Evolutionary conservation across 2,329 filamentous ascomycete genomes (phyloP).

Genomic region (Fusarium foetens): DNA sequence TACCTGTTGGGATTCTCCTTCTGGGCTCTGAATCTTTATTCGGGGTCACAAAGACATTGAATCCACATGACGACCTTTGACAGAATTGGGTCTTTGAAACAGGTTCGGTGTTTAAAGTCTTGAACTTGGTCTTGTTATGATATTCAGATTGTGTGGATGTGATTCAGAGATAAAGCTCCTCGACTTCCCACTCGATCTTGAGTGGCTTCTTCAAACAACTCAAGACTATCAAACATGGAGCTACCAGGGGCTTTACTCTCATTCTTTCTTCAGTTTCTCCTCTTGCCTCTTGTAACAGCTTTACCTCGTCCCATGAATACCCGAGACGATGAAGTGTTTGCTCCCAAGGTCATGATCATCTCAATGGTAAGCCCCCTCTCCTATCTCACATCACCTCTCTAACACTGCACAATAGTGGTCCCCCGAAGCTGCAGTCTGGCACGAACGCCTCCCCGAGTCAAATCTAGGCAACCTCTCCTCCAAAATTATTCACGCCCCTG

Average conservation of each 20-base stretch:
- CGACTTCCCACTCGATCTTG: not conserved
- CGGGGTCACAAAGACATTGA: slow-evolving; percentile 39
- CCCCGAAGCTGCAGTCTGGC: slow-evolving; percentile 71
- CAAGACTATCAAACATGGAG: slow-evolving; percentile 17
- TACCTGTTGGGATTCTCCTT: slow-evolving; percentile 4
- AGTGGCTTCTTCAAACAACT: not conserved
- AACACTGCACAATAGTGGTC: slow-evolving; percentile 60
- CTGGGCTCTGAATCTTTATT: not conserved
- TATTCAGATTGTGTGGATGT: not conserved
- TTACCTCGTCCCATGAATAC: not conserved
- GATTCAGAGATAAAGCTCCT: slow-evolving; percentile 13
- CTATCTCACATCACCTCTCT: not conserved
- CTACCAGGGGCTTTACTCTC: no score
- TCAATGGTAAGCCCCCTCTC: slow-evolving; percentile 61
- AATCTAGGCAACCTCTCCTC: slow-evolving; percentile 65
- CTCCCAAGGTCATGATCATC: slow-evolving; percentile 71
- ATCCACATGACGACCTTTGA: slow-evolving; percentile 2
- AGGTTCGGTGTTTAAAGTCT: slow-evolving; percentile 14
- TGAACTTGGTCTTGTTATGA: slow-evolving; percentile 1
- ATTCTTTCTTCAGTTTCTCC: not conserved
- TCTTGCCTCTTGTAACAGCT: not conserved
- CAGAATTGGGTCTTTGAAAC: slow-evolving; percentile 20
- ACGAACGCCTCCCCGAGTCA: slow-evolving; percentile 58
- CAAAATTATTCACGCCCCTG: slow-evolving; percentile 67
- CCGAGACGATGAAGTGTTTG: slow-evolving; percentile 43